Base-by-base conservation (phyloP, 495 filamentous ascomycete species). In the Lophiotrema nucula region DNA sequence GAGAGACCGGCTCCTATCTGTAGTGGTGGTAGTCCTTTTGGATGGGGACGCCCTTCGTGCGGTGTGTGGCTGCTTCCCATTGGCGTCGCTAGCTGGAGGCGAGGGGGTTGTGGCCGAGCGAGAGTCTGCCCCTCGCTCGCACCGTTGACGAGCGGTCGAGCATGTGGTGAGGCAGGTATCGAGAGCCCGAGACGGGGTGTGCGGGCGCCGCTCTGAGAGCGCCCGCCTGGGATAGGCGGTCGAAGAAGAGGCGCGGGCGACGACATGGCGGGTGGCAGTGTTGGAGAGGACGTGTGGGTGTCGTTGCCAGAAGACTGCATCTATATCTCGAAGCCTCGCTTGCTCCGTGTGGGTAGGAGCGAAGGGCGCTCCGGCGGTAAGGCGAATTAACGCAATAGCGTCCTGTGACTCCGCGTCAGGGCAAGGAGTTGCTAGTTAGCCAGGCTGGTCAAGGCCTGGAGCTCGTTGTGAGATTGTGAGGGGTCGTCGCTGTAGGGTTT, bases 141-240 rank as follows among this genome's bases (percentile, higher is more conserved):
- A 19, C 57, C 60, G 44, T 69, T 70, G 59, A 74, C 75, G 23
- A 87, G 81, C 3, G 90, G 88, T 72, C 90, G 87, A 52, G 76
- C 83, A 74, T 81, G 90, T 42, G 89, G 86, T 22, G 89, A 92
- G 1, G 86, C 86, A 26, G 91, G 91, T 27, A 96, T 96, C 19
- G 90, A 88, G 45, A 96, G 80, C 26, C 90, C 91, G 45, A 96
- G 78, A 64, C 89, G 85, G 19, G 91, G 91, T 38, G 85, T 77
- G 68, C 88, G 79, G 22, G 79, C 73, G 52, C 81, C 83, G 63
- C 79, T 74, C 51, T 80, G 81, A 55, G 74, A 76, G 70, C 87
- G 85, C 65, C 78, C 79, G 56, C 90, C 88, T 24, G 87, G 87
- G 53, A 95, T 85, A 53, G 90, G 88, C 35, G 91, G 89, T 41